Percentiles rank a stretch among this genome's conserved stretches.
These are phyloP conservation scores for Yamadazyma diospyri DNA, from an alignment of 1,139 yeast genomes.

Conservation along the genomic window DNA sequence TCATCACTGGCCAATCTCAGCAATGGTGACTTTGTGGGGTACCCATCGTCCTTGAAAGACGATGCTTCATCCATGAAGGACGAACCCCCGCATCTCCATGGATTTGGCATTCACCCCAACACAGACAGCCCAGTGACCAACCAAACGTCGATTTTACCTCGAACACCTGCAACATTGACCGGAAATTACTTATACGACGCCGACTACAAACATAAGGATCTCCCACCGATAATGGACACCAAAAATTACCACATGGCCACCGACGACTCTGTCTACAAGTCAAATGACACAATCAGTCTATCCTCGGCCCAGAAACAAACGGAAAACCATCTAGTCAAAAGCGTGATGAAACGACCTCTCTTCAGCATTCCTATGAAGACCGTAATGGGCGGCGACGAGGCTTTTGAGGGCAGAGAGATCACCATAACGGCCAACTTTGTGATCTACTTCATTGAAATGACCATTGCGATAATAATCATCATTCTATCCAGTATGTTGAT, in stretches of 20 bases:
- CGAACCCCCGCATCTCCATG: conserved; percentile 7
- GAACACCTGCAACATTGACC: conserved; percentile 8
- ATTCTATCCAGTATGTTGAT: conserved; percentile 27
- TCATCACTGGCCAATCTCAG: conserved; percentile 8
- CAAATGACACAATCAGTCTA: conserved; percentile 15
- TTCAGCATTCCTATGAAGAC: conserved; percentile 15
- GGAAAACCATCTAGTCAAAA: conserved; percentile 29
- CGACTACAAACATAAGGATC: conserved; percentile 14
- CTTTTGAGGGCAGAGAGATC: conserved; percentile 18
- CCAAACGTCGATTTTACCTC: conserved; percentile 13
- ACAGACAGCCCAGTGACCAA: conserved; percentile 13
- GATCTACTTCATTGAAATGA: conserved; percentile 33
- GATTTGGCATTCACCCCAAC: conserved; percentile 9
- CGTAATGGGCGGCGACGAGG: conserved; percentile 16
- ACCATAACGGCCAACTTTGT: conserved; percentile 29
- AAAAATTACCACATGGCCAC: conserved; percentile 11
- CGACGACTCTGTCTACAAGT: conserved; percentile 9
- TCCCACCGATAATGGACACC: conserved; percentile 21
- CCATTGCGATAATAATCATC: conserved; percentile 31
- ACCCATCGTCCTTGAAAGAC: conserved; percentile 10
- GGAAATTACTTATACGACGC: neutral
- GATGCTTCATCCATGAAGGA: conserved; percentile 13
- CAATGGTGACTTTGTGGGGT: conserved; percentile 7
- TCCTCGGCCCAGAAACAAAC: conserved; percentile 24
- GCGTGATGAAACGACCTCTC: conserved; percentile 38